Evolutionary conservation across 2,329 filamentous ascomycete genomes (phyloP).

Genomic region (Xylaria digitata): DNA sequence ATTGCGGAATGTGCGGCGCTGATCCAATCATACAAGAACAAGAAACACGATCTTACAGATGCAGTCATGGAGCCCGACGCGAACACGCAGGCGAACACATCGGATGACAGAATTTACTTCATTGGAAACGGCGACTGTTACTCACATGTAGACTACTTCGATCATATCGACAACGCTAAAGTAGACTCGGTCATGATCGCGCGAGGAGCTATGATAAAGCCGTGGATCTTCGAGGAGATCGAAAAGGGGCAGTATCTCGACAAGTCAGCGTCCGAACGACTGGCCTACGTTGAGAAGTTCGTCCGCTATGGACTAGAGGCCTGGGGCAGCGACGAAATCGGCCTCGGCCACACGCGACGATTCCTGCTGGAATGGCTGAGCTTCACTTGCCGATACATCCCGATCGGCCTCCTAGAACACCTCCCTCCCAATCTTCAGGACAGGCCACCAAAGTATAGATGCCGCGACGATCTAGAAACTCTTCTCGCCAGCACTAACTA

Average conservation of each 20-base stretch:
- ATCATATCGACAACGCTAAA: conserved; percentile 78
- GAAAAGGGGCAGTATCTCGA: conserved; percentile 91
- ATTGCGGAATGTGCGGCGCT: conserved; percentile 90
- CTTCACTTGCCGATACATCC: conserved; percentile 92
- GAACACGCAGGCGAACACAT: conserved; percentile 74
- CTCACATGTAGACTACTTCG: conserved; percentile 88
- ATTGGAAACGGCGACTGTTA: conserved; percentile 97
- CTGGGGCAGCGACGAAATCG: conserved; percentile 96
- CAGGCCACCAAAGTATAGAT: conserved; percentile 83
- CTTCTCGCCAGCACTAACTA: conserved; percentile 90
- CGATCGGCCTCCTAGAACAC: conserved; percentile 86
- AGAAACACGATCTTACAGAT: conserved; percentile 75
- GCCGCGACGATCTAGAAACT: conserved; percentile 93
- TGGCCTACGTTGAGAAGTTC: conserved; percentile 89
- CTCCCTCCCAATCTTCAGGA: conserved; percentile 91
- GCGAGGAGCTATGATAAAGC: conserved; percentile 96
- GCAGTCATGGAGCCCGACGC: conserved; percentile 82
- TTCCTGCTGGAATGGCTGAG: conserved; percentile 97
- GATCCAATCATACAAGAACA: conserved; percentile 81
- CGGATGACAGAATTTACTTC: conserved; percentile 82
- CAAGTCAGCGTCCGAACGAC: conserved; percentile 88
- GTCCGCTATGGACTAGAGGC: conserved; percentile 89
- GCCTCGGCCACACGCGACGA: conserved; percentile 87
- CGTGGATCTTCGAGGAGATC: conserved; percentile 99
- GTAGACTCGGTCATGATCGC: conserved; percentile 98